phyloP scores from a whole-genome alignment of 2,329 filamentous ascomycete species.

The Neofusicoccum sp. region DNA sequence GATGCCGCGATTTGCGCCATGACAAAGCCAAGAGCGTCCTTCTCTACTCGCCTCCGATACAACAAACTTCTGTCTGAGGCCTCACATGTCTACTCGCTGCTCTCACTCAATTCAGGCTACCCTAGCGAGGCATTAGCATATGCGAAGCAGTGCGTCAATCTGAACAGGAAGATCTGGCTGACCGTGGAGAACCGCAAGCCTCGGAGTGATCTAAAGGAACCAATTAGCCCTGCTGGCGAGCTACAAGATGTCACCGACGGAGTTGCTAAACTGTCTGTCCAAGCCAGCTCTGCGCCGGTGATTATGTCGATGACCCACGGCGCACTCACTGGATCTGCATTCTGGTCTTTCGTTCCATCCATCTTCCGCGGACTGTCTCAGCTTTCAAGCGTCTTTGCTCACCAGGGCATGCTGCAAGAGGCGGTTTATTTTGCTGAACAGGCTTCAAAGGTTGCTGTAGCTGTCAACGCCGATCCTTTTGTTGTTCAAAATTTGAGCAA shows the following conservation, averaged over 20 bases:
- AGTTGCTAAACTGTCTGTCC: constrained; percentile 34
- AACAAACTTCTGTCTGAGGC: constrained; percentile 62
- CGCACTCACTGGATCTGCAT: constrained; percentile 62
- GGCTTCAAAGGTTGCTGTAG: constrained; percentile 73
- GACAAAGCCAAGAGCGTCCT: constrained; percentile 34
- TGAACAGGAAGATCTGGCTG: constrained; percentile 56
- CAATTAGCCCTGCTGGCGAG: background rate
- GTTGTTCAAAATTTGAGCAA: constrained; percentile 48
- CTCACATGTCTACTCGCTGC: constrained; percentile 64
- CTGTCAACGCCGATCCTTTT: constrained; percentile 63
- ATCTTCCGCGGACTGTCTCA: constrained; percentile 73
- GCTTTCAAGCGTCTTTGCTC: constrained; percentile 76
- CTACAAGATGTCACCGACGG: constrained; percentile 26
- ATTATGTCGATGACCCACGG: constrained; percentile 49
- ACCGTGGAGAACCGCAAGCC: constrained; percentile 49
- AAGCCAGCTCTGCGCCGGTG: constrained; percentile 32
- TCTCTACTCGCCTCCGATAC: constrained; percentile 38
- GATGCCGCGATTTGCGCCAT: constrained; percentile 35
- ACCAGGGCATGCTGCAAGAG: constrained; percentile 85
- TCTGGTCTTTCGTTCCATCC: constrained; percentile 78
- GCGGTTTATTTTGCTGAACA: constrained; percentile 87
- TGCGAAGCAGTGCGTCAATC: constrained; percentile 51
- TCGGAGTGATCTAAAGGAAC: background rate
- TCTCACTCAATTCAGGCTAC: constrained; percentile 61
- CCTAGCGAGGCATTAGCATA: constrained; percentile 51